Evolutionary conservation across 2,329 filamentous ascomycete genomes (phyloP), one percentile per base, ranked within the genome.

Genomic region (Penicillium decumbens): DNA sequence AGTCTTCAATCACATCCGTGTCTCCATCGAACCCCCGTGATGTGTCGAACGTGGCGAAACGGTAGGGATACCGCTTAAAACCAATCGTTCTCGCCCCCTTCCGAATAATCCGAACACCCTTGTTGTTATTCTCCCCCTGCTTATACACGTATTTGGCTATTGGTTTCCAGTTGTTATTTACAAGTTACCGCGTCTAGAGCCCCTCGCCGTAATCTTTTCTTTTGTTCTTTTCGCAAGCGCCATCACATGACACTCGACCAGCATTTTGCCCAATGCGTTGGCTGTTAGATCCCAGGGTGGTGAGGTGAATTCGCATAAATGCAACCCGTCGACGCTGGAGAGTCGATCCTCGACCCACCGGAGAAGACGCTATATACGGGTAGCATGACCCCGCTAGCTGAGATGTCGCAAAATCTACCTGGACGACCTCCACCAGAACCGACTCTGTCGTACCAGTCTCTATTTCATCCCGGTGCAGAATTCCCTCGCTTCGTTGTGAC

Each of bases 11-110:
- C 29, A 29, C 35, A 40, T 55, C 40, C 51, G 44, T 47, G 29
- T 33, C 46, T 45, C 37, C 9, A 18, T 23, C 20, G 20, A 23
- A 41, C 38, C 50, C 56, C 57, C 62, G 57, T 65, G 59, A 63
- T 63, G 56, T 61, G 57, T 61, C 57, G 53, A 65, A 60, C 63
- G 63, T 65, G 64, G 59, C 61, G 57, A 63, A 59, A 54, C 41
- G 50, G 53, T 51, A 59, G 50, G 45, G 50, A 51, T 50, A 45
- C 45, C 49, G 41, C 30, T 47, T 51, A 53, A 25, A 49, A 37
- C 53, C 53, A 56, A 60, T 55, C 43, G 58, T 15, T 45, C 40
- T 42, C 33, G 39, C 27, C 43, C 50, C 50, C 46, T 50, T 52
- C 55, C 45, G 49, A 43, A 28, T 28, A 35, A 30, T 30, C 53